Evolutionary conservation across 2,329 filamentous ascomycete genomes (phyloP).

Genomic region (Colletotrichum costaricense): DNA sequence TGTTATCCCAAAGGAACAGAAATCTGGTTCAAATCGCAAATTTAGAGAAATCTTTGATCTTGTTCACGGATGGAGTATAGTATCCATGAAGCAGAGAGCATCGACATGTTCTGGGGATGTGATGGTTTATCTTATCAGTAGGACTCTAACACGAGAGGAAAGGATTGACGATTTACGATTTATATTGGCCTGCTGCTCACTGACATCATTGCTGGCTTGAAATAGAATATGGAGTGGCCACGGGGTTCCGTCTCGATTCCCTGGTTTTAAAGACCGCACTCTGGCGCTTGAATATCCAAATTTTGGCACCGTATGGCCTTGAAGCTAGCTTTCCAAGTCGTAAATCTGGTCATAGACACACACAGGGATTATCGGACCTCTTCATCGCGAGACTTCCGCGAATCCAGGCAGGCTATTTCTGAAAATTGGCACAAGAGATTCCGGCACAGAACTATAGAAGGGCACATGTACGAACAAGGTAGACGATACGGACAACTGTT

Average conservation of each 20-base stretch:
- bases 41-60: neutral
- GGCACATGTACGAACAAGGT: neutral
- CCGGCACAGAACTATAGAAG: neutral
- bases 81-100: neutral
- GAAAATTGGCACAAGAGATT: neutral
- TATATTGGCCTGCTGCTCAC: slow-evolving; percentile 24
- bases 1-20: slow-evolving; percentile 45
- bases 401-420: neutral
- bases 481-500: neutral
- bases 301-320: accelerated
- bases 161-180: slow-evolving; percentile 37
- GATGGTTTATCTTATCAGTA: slow-evolving; percentile 37
- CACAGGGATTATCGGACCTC: neutral
- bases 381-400: neutral
- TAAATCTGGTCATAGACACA: neutral
- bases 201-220: neutral
- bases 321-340: neutral
- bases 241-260: too few species aligned
- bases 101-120: slow-evolving; percentile 30
- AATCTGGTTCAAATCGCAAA: slow-evolving; percentile 47
- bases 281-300: neutral
- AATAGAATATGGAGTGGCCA: too few species aligned
- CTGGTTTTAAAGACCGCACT: too few species aligned
- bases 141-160: slow-evolving; percentile 30
- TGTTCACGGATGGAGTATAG: neutral